Base-by-base conservation (phyloP, 1,284 basidiomycete species). In the Ustilago trichophora region DNA sequence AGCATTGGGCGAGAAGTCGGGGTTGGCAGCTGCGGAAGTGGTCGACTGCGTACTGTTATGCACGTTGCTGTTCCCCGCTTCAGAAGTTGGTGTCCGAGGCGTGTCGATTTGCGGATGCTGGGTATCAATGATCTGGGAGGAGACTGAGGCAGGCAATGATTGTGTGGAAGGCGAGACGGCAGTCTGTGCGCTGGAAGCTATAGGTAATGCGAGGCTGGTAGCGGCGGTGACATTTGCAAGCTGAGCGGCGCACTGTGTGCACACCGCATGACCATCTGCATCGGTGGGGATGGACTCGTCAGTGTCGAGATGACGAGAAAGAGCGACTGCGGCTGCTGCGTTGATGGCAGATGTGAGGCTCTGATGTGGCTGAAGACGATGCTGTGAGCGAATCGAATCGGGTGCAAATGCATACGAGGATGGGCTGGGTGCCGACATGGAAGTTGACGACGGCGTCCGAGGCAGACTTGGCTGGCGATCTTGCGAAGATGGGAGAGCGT, bases 381-480 rank as follows among this genome's bases (percentile, higher is more conserved):
- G 60, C n/a, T 53, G 48, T 4, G 65, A 62, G 22, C 65, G 65
- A 16, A 65, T 32, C 8, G 51, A 57, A 24, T 64, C 60, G 18
- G 67, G 67, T 5, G 67, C 67, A 29, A 70, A 70, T 12, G 67
- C 67, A 43, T 60, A 64, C 13, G 67, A 70, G 0, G 67, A 70
- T 0, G 67, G 67, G 24, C 67, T 70, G 12, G 67, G 67, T 11
- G 67, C 67, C 6, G 66, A 48, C 7, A 60, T 31, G 18, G 66
- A 69, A 22, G 55, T 40, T 3, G 52, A 52, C 13, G 65, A 53
- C 7, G 56, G 45, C 15, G 62, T 46, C 13, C 43, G 56, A 21
- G 43, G 40, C 16, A 49, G 35, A 6, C 19, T 31, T 6, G 54
- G 51, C 33, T 51, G 66, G 7, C 50, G 53, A 26, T 64, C 65